phyloP scores from a whole-genome alignment of 2,329 filamentous ascomycete species.

The Colletotrichum caudatum region DNA sequence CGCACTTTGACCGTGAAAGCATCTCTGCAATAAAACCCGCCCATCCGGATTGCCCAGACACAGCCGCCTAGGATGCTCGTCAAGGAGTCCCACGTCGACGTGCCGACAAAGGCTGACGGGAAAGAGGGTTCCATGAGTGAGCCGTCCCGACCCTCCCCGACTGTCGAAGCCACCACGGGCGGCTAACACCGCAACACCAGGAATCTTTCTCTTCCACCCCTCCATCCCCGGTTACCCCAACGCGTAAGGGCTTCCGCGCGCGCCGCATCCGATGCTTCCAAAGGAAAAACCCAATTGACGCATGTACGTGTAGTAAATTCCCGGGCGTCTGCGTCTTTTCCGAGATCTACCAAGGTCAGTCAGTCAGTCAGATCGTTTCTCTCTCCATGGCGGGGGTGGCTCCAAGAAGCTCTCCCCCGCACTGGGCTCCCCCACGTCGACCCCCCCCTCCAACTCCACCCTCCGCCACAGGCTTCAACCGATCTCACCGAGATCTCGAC shows the following conservation, averaged over 20 bases:
- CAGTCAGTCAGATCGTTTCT: conserved; percentile 41
- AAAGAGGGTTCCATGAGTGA: conserved; percentile 67
- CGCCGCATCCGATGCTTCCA: no score
- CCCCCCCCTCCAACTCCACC: conserved; percentile 28
- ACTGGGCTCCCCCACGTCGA: conserved; percentile 11
- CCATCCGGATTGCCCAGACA: neutral
- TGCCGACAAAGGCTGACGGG: conserved; percentile 63
- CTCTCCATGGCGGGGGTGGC: conserved; percentile 24
- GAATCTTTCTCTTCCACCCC: conserved; percentile 91
- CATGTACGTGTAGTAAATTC: conserved; percentile 65
- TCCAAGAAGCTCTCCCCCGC: conserved; percentile 10
- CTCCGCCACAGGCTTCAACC: conserved; percentile 8
- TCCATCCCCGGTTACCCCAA: conserved; percentile 87
- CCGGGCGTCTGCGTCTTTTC: conserved; percentile 90
- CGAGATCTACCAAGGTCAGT: conserved; percentile 92
- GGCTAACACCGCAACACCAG: conserved; percentile 58
- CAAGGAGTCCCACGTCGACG: conserved; percentile 65
- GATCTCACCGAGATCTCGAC: conserved; percentile 1
- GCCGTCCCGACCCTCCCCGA: neutral
- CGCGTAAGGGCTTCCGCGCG: conserved; percentile 65
- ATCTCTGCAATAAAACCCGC: neutral
- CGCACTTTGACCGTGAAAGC: neutral
- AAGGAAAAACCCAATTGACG: neutral
- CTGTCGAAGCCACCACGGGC: neutral
- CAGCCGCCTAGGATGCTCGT: conserved; percentile 59